Evolutionary conservation across 1,139 yeast genomes (phyloP).

Genomic region (Spencermartinsiella ligniputridi): DNA sequence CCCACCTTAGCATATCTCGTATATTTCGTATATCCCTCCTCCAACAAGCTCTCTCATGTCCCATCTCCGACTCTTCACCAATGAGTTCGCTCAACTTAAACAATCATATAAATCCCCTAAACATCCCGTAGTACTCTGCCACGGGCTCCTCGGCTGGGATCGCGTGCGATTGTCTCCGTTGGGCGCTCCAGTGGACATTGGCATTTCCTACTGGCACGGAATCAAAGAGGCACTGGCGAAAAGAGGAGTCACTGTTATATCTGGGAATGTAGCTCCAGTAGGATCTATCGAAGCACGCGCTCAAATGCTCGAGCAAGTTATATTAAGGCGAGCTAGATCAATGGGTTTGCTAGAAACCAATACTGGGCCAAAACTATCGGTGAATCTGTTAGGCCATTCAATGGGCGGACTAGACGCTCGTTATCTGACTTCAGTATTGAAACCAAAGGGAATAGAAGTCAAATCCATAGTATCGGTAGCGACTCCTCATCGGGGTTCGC

Average conservation of each 20-base stretch:
- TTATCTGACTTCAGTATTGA: slow-evolving; percentile 58
- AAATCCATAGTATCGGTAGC: slow-evolving; percentile 74
- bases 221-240: slow-evolving; percentile 56
- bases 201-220: slow-evolving; percentile 77
- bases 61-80: slow-evolving; percentile 4
- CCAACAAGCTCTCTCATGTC: no score
- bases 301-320: slow-evolving; percentile 47
- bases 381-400: slow-evolving; percentile 84
- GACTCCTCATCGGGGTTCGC: slow-evolving; percentile 86
- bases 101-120: slow-evolving; percentile 18
- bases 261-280: slow-evolving; percentile 79
- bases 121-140: slow-evolving; percentile 73
- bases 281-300: slow-evolving; percentile 74
- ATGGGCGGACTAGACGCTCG: slow-evolving; percentile 93
- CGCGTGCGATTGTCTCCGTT: slow-evolving; percentile 38
- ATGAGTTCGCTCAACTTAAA: slow-evolving; percentile 7
- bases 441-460: slow-evolving; percentile 29
- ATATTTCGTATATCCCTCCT: no score
- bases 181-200: slow-evolving; percentile 37
- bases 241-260: slow-evolving; percentile 63
- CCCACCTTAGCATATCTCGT: no score
- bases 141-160: slow-evolving; percentile 82
- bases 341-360: slow-evolving; percentile 1
- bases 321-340: slow-evolving; percentile 41
- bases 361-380: slow-evolving; percentile 11